A percentile compares a stretch with the other conserved stretches of the same genome.
phyloP scores from a whole-genome alignment of 306 rosid genomes.

The Betula pendula region DNA sequence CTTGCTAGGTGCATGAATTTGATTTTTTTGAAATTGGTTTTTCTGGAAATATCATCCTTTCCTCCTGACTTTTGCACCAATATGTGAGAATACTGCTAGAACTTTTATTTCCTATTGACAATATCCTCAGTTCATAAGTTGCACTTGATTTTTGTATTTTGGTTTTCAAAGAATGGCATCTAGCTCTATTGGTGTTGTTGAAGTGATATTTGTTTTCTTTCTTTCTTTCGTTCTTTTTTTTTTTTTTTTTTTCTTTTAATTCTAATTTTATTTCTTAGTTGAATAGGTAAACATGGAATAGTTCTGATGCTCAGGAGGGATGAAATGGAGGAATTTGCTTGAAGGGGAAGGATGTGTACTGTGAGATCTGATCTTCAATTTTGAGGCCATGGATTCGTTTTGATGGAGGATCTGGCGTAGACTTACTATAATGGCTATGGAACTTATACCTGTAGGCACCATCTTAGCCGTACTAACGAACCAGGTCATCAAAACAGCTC shows the following conservation, averaged over 20 bases:
- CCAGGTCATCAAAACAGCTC: slow-evolving; percentile 70
- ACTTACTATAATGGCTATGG: slow-evolving; percentile 44
- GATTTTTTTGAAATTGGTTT: not conserved
- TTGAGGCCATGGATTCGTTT: slow-evolving; percentile 19
- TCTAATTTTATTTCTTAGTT: no score
- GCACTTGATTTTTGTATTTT: not conserved
- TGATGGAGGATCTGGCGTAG: slow-evolving; percentile 22
- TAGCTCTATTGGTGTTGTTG: not conserved
- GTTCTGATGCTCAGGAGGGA: slow-evolving; percentile 2
- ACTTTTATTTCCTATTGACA: not conserved
- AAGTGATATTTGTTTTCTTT: not conserved
- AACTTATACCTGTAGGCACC: slow-evolving; percentile 77
- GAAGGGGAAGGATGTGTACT: slow-evolving; percentile 20
- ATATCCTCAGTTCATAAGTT: not conserved
- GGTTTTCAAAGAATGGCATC: not conserved
- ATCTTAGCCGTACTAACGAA: slow-evolving; percentile 66
- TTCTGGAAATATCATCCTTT: not conserved
- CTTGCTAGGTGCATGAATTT: not conserved
- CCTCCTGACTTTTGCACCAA: not conserved
- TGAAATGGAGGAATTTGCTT: slow-evolving; percentile 24
- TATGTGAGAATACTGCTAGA: not conserved
- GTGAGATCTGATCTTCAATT: slow-evolving; percentile 21
- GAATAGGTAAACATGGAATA: not conserved
- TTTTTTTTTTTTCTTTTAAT: not conserved
- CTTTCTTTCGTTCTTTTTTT: not conserved